phyloP scores from a whole-genome alignment of 2,329 filamentous ascomycete species.

The Cercospora sojina region DNA sequence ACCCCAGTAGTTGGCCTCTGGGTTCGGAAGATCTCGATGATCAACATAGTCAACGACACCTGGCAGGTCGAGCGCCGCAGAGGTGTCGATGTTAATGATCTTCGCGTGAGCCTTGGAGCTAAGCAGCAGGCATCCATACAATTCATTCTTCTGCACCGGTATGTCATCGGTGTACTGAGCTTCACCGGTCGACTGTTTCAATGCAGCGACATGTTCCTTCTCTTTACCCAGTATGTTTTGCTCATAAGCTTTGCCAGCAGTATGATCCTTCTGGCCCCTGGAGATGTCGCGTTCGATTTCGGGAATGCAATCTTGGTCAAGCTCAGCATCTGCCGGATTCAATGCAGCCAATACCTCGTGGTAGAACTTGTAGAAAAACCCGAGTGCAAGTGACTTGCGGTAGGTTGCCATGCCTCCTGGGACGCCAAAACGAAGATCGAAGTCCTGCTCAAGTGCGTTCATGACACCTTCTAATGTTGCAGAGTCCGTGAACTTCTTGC shows the following conservation, averaged over 20 bases:
- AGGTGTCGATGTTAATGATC: constrained; percentile 72
- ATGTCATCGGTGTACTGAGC: constrained; percentile 98
- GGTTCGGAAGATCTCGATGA: constrained; percentile 73
- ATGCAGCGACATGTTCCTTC: constrained; percentile 81
- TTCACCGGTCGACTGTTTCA: constrained; percentile 92
- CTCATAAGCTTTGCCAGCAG: constrained; percentile 72
- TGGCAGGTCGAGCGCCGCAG: constrained; percentile 74
- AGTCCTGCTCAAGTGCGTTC: constrained; percentile 84
- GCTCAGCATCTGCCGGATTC: constrained; percentile 47
- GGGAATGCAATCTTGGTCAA: constrained; percentile 72
- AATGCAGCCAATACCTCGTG: constrained; percentile 75
- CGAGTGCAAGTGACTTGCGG: constrained; percentile 80
- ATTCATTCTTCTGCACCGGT: constrained; percentile 78
- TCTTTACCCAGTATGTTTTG: constrained; percentile 81
- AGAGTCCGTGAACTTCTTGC: constrained; percentile 76
- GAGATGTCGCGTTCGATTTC: constrained; percentile 88
- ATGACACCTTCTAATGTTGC: constrained; percentile 86
- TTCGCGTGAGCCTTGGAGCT: constrained; percentile 88
- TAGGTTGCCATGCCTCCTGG: constrained; percentile 98
- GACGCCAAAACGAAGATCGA: constrained; percentile 83
- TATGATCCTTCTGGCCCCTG: constrained; percentile 72
- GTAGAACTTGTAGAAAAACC: constrained; percentile 97
- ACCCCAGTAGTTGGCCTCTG: constrained; percentile 86
- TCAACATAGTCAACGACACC: constrained; percentile 85
- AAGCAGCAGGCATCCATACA: constrained; percentile 83